phyloP scores from a whole-genome alignment of 2,329 filamentous ascomycete species.

The Diaporthe vaccinii region DNA sequence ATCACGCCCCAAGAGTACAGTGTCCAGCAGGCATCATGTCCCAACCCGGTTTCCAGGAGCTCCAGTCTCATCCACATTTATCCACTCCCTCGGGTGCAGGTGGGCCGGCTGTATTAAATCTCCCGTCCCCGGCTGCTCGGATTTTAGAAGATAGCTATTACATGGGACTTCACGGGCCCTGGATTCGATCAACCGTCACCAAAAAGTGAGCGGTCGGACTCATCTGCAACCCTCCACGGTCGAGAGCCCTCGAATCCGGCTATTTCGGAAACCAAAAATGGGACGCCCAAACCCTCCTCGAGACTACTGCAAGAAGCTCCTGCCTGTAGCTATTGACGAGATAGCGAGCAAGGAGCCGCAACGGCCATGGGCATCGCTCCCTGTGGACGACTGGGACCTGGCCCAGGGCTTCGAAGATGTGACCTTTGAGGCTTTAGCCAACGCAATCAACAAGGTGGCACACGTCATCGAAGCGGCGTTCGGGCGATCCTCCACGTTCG shows the following conservation, averaged over 20 bases:
- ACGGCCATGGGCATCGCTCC: constrained; percentile 43
- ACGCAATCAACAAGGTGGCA: constrained; percentile 44
- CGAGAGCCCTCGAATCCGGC: not conserved
- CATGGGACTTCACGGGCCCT: not conserved
- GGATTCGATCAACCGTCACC: not conserved
- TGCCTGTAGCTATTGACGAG: constrained; percentile 43
- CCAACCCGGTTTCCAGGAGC: constrained; percentile 23
- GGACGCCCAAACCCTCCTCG: constrained; percentile 19
- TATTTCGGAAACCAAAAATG: not conserved
- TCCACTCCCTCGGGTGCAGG: constrained; percentile 19
- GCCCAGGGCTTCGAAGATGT: constrained; percentile 44
- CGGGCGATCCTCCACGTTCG: constrained; percentile 41
- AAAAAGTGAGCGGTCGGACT: not conserved
- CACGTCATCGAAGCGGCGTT: constrained; percentile 41
- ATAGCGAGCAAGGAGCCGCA: constrained; percentile 40
- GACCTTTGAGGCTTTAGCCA: constrained; percentile 41
- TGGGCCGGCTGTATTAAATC: constrained; percentile 14
- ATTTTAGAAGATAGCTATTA: not conserved
- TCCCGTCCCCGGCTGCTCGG: constrained; percentile 23
- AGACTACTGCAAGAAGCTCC: constrained; percentile 39
- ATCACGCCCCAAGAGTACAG: not conserved
- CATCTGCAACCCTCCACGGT: not conserved
- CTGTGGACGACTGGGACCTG: constrained; percentile 43
- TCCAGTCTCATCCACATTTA: not conserved
- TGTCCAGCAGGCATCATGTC: constrained; percentile 21